Percentiles rank a stretch among this genome's conserved stretches.
Evolutionary conservation across 371 early-diverging fungal genomes (phyloP).

Genomic region (Coemansia linderi): DNA sequence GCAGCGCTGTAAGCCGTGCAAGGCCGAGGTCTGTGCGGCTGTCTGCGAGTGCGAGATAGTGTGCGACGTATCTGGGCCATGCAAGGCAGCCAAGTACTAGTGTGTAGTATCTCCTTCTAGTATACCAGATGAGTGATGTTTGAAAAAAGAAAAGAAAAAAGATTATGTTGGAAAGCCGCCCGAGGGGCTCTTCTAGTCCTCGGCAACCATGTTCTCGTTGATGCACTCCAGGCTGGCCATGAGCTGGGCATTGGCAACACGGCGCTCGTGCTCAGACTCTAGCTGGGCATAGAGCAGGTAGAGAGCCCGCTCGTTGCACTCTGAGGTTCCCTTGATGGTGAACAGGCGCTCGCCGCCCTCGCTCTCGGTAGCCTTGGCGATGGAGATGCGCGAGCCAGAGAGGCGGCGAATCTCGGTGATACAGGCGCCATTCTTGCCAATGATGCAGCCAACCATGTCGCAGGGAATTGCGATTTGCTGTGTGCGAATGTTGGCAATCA

Average conservation of each 20-base stretch:
- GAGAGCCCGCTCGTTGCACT: constrained; percentile 85
- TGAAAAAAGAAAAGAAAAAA: background rate
- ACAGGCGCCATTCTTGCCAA: constrained; percentile 86
- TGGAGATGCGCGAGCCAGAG: constrained; percentile 83
- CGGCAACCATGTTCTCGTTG: constrained; percentile 46
- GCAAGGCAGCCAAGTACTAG: constrained; percentile 12
- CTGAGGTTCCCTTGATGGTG: constrained; percentile 84
- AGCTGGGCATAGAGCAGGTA: constrained; percentile 84
- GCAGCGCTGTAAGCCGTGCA: constrained; percentile 41
- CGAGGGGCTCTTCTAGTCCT: constrained; percentile 18
- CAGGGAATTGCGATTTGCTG: constrained; percentile 87
- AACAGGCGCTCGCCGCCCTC: constrained; percentile 82
- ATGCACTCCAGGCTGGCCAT: constrained; percentile 52
- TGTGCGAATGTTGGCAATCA: constrained; percentile 59
- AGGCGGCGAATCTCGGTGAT: constrained; percentile 88
- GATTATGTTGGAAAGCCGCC: background rate
- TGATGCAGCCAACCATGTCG: constrained; percentile 93
- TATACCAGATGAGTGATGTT: background rate
- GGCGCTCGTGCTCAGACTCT: constrained; percentile 82
- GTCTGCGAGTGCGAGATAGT: constrained; percentile 41
- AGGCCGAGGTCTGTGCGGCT: constrained; percentile 21
- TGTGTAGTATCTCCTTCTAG: background rate
- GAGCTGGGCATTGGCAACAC: constrained; percentile 57
- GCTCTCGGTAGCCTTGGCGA: constrained; percentile 78
- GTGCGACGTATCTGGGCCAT: constrained; percentile 17